Conservation (phyloP, 2,329 filamentous ascomycete species). For the Cladophialophora exuberans region DNA sequence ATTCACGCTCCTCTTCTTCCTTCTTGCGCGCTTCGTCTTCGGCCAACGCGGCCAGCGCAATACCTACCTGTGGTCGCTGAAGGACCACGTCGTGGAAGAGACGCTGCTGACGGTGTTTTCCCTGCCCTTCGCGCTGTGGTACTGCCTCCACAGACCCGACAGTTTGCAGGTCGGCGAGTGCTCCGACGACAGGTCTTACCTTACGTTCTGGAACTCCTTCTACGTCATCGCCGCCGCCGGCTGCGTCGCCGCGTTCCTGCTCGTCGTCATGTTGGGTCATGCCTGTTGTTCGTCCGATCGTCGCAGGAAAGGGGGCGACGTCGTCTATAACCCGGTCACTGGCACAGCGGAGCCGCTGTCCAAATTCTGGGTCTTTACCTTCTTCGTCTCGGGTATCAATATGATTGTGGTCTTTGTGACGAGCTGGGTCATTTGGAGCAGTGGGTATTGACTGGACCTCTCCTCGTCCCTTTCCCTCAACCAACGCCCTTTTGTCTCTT, state of each 20-base stretch:
- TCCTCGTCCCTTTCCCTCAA: not conserved
- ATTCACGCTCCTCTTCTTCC: slow-evolving; percentile 5
- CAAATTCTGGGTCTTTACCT: slow-evolving; percentile 1
- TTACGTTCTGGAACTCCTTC: slow-evolving; percentile 7
- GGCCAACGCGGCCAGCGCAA: slow-evolving; percentile 1
- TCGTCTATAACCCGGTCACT: not conserved
- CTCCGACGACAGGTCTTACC: slow-evolving; percentile 1
- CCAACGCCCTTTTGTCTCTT: not conserved
- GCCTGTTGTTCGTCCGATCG: not conserved
- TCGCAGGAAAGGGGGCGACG: not conserved
- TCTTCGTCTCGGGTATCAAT: not conserved
- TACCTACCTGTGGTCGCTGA: slow-evolving; percentile 3
- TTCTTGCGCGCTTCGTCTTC: slow-evolving; percentile 3
- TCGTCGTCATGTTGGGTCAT: slow-evolving; percentile 4
- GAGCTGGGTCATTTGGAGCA: slow-evolving; percentile 9
- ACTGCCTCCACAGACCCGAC: slow-evolving; percentile 3
- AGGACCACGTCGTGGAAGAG: slow-evolving; percentile 6
- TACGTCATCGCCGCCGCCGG: slow-evolving; percentile 1
- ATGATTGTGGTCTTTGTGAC: slow-evolving; percentile 2
- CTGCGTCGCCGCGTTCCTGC: not conserved
- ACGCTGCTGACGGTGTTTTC: slow-evolving; percentile 3
- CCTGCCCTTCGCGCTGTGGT: slow-evolving; percentile 7
- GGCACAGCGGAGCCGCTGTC: not conserved
- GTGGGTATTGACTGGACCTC: not conserved
- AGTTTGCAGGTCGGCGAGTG: not conserved